phyloP scores from a whole-genome alignment of 78 protist genomes.

The Pigoraptor vietnamica region DNA sequence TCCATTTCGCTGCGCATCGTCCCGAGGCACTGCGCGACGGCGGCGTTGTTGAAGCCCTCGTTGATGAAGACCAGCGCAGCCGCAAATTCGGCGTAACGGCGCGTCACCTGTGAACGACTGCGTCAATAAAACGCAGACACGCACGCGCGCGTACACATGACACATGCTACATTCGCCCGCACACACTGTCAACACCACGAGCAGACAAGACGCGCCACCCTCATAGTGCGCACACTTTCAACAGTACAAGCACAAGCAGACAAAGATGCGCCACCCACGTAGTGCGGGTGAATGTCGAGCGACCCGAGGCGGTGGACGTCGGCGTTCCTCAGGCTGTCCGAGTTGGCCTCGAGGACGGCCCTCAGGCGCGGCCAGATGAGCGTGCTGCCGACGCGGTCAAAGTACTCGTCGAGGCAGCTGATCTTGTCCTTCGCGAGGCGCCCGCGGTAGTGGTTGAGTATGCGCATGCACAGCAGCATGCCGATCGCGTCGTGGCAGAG shows the following conservation, averaged over 20 bases:
- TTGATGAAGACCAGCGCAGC: not conserved
- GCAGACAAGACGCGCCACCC: no score
- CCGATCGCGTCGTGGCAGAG: constrained; percentile 6
- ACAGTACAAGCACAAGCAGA: not conserved
- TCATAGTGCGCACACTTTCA: no score
- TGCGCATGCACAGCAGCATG: not conserved
- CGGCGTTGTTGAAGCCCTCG: not conserved
- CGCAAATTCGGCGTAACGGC: not conserved
- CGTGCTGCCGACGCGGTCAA: not conserved
- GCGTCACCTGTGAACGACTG: not conserved
- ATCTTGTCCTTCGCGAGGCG: not conserved
- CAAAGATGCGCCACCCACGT: not conserved
- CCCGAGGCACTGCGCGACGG: not conserved
- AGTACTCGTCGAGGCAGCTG: not conserved
- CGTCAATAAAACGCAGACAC: not conserved
- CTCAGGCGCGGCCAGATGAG: not conserved
- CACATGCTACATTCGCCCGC: no score
- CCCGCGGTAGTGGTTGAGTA: not conserved
- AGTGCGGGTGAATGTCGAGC: constrained; percentile 1
- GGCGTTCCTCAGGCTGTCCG: not conserved
- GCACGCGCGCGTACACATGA: not conserved
- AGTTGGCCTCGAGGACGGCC: not conserved
- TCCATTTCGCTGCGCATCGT: not conserved
- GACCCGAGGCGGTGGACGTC: not conserved
- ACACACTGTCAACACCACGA: no score